Evolutionary conservation across 2,329 filamentous ascomycete genomes (phyloP).

Genomic region (Stylonectria norvegica): DNA sequence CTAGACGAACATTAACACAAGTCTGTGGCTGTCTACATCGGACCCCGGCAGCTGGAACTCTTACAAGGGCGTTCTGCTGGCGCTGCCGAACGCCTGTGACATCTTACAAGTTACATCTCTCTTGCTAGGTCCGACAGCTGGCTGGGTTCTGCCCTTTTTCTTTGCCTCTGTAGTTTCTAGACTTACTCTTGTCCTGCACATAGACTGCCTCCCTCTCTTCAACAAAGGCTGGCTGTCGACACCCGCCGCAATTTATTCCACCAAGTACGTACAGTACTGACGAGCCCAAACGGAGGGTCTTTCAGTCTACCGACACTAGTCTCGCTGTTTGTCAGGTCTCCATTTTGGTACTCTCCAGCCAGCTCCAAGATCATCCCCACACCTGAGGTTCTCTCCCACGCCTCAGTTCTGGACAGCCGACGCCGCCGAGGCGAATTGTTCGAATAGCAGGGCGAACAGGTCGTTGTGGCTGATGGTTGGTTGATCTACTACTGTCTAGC

Average conservation of each 20-base stretch:
- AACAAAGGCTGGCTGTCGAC: conserved; percentile 14
- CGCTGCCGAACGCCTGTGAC: conserved; percentile 11
- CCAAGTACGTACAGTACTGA: no score
- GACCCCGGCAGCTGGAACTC: conserved; percentile 19
- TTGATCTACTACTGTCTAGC: conserved; percentile 7
- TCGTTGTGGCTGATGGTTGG: conserved; percentile 20
- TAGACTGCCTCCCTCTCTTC: no score
- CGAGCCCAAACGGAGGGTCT: no score
- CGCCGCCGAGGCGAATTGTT: conserved; percentile 22
- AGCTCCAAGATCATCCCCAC: conserved; percentile 10
- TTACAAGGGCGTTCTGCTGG: conserved; percentile 21
- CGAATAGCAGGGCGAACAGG: conserved; percentile 19
- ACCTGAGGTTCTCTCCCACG: conserved; percentile 11
- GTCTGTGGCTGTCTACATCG: conserved; percentile 22
- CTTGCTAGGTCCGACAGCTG: conserved; percentile 13
- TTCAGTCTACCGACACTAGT: no score
- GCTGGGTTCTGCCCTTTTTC: conserved; percentile 17
- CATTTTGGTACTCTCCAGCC: no score
- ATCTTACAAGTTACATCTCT: conserved; percentile 27
- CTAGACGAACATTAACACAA: no score
- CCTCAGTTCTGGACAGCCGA: conserved; percentile 13
- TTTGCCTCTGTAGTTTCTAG: conserved; percentile 16
- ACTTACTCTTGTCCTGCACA: conserved; percentile 13
- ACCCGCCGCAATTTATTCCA: no score
- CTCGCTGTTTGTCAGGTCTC: no score